These are phyloP conservation scores for Rauvolfia tetraphylla DNA, from an alignment of 257 asterid genomes.

Conservation along the genomic window DNA sequence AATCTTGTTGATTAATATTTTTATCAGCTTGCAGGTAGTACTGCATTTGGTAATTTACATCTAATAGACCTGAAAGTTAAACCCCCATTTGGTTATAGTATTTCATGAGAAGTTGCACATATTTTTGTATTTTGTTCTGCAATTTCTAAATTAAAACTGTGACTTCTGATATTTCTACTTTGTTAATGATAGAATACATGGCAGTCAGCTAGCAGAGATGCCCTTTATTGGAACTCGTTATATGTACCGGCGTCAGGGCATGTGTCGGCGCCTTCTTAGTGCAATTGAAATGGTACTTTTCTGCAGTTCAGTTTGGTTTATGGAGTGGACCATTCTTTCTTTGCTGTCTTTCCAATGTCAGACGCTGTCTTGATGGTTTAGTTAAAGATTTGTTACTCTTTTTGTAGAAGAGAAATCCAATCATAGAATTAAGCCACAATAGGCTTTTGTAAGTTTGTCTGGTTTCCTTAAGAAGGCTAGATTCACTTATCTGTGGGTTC, in stretches of 20 bases:
- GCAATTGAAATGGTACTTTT: conserved; percentile 67
- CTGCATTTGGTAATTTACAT: background rate
- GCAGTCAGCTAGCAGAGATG: conserved; percentile 87
- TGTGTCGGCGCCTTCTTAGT: conserved; percentile 74
- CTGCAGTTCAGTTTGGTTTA: background rate
- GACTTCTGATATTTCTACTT: conserved; percentile 13
- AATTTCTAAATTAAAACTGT: conserved; percentile 1
- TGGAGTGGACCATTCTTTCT: background rate
- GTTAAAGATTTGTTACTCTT: background rate
- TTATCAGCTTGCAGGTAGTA: background rate
- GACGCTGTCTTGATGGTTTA: background rate
- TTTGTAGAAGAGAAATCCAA: background rate
- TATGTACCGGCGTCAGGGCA: conserved; percentile 80
- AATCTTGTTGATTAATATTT: background rate
- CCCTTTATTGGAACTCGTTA: conserved; percentile 91
- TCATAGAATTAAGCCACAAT: background rate
- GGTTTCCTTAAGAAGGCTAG: background rate
- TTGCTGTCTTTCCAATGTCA: background rate
- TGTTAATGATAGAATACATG: conserved; percentile 60
- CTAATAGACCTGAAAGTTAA: background rate
- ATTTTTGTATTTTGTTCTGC: background rate
- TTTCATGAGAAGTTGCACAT: background rate
- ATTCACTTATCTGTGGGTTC: background rate
- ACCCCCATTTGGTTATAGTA: background rate
- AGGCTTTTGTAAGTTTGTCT: background rate